Conservation (phyloP, 2,329 filamentous ascomycete genomes). For the Curvularia eragrostidis region DNA sequence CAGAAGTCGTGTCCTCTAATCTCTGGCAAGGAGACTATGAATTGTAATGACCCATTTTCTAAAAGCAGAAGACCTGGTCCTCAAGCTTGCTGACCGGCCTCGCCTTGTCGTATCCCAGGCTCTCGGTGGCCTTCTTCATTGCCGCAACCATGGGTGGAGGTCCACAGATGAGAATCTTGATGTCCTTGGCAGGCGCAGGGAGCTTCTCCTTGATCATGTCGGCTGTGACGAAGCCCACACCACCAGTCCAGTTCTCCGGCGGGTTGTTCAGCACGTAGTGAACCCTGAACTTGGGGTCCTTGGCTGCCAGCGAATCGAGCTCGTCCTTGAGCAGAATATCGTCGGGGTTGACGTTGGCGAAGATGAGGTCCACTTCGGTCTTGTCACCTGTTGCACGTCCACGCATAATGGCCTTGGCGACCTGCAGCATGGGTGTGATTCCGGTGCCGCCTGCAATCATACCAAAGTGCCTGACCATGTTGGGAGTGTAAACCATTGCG, state of each 20-base stretch:
- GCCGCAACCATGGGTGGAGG: slow-evolving; percentile 96
- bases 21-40: not conserved
- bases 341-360: slow-evolving; percentile 91
- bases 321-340: slow-evolving; percentile 95
- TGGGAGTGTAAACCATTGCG: slow-evolving; percentile 95
- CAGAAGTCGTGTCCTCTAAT: not conserved
- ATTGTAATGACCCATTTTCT: slow-evolving; percentile 37
- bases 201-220: slow-evolving; percentile 94
- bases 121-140: slow-evolving; percentile 94
- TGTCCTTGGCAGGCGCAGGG: slow-evolving; percentile 80
- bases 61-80: slow-evolving; percentile 98
- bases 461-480: slow-evolving; percentile 94
- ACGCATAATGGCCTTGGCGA: slow-evolving; percentile 85
- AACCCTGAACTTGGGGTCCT: slow-evolving; percentile 83
- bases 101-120: slow-evolving; percentile 89
- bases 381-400: slow-evolving; percentile 76
- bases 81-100: slow-evolving; percentile 95
- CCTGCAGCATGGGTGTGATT: slow-evolving; percentile 98
- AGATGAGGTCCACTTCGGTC: slow-evolving; percentile 88
- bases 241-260: slow-evolving; percentile 87
- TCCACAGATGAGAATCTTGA: slow-evolving; percentile 94
- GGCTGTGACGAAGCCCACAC: slow-evolving; percentile 90
- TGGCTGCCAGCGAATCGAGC: slow-evolving; percentile 76
- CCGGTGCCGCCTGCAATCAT: slow-evolving; percentile 98
- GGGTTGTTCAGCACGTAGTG: slow-evolving; percentile 98